phyloP scores from a whole-genome alignment of 106 monocot genomes.

The Dendrobium catenatum region DNA sequence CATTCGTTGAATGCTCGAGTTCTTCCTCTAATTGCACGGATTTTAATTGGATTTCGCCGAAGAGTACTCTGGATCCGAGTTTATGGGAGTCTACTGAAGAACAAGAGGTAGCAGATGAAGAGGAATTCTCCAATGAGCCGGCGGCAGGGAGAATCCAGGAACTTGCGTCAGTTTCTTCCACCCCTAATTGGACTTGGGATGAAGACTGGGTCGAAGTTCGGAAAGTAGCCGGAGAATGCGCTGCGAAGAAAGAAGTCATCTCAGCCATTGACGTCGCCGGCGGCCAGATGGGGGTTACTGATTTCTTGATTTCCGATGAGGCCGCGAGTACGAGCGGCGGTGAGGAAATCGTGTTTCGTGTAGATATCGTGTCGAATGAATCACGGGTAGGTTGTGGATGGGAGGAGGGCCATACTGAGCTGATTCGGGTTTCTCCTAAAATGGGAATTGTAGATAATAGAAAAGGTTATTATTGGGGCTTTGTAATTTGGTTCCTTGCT shows the following conservation, averaged over 20 bases:
- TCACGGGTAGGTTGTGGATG: background rate
- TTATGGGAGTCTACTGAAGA: conserved; percentile 1
- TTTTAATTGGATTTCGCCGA: conserved; percentile 9
- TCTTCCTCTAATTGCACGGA: background rate
- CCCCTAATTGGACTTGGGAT: conserved; percentile 11
- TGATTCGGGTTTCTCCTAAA: background rate
- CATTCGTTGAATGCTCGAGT: background rate
- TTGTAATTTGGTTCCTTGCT: background rate
- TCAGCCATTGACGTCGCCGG: background rate
- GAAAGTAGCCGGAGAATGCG: background rate
- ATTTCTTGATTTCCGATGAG: background rate
- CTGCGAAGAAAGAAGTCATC: background rate
- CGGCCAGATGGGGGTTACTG: background rate
- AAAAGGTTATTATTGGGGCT: background rate
- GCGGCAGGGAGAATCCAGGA: background rate
- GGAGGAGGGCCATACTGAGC: background rate
- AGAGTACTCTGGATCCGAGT: conserved; percentile 7
- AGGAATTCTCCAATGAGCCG: background rate
- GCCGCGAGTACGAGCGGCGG: background rate
- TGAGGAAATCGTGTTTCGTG: background rate
- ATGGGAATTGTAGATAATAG: background rate
- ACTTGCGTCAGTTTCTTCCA: background rate
- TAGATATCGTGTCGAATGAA: background rate
- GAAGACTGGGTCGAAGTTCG: conserved; percentile 5
- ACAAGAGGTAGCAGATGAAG: background rate